A percentile compares a stretch with the other conserved stretches of the same genome.
phyloP scores from a whole-genome alignment of 2,329 filamentous ascomycete species.

The Sclerotinia spermophila region DNA sequence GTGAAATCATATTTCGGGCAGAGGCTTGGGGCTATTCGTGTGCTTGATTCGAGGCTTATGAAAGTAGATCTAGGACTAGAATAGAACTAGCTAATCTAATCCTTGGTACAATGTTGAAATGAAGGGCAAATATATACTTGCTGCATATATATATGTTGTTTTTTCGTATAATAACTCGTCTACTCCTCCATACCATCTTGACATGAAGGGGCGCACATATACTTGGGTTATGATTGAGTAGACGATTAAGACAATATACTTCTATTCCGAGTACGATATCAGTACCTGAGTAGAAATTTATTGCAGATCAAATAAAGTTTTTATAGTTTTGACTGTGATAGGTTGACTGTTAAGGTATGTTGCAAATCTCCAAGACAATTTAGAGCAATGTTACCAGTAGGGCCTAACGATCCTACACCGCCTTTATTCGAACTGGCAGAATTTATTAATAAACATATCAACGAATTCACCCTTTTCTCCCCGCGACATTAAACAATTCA shows the following conservation, averaged over 20 bases:
- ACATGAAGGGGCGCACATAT: neutral
- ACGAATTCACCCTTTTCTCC: neutral
- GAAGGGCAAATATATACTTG: neutral
- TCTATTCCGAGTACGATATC: no score
- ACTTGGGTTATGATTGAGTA: neutral
- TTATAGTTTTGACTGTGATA: neutral
- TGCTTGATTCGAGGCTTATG: neutral
- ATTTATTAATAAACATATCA: constrained; percentile 6
- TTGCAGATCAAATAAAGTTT: neutral
- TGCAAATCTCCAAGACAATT: no score
- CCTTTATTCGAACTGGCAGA: neutral
- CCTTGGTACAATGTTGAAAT: neutral
- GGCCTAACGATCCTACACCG: neutral
- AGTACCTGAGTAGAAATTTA: neutral
- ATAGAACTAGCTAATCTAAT: neutral
- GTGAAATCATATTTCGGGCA: neutral
- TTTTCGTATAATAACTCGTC: neutral
- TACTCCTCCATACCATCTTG: neutral
- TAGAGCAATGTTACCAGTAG: no score
- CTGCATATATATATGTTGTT: neutral
- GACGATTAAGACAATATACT: no score
- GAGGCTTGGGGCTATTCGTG: neutral
- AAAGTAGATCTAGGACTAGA: neutral
- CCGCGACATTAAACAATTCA: constrained; percentile 1
- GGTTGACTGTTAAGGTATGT: neutral